phyloP scores from a whole-genome alignment of 495 filamentous ascomycete species.

The Bacidia gigantensis region DNA sequence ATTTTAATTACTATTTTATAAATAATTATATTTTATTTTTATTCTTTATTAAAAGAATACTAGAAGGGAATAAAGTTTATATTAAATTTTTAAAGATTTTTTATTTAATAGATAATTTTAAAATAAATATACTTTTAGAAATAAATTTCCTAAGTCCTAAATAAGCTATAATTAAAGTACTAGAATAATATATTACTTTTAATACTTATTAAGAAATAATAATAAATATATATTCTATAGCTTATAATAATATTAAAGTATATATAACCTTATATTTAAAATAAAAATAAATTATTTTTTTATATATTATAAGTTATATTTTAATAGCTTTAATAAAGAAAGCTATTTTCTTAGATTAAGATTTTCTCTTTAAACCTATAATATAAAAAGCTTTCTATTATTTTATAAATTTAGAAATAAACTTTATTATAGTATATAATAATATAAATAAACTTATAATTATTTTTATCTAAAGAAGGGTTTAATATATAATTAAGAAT shows the following conservation, averaged over 20 bases:
- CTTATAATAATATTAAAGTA: too few species aligned
- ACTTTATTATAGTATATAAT: slow-evolving; percentile 2
- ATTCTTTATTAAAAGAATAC: not conserved
- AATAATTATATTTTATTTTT: slow-evolving; percentile 2
- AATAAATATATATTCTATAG: too few species aligned
- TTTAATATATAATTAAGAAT: not conserved
- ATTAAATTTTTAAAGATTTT: not conserved
- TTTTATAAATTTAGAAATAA: not conserved
- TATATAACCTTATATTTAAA: not conserved
- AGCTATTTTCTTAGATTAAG: not conserved
- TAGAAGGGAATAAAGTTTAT: not conserved
- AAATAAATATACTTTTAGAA: not conserved
- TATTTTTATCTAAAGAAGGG: slow-evolving; percentile 1
- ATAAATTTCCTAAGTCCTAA: not conserved
- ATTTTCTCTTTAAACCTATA: not conserved
- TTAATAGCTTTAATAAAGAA: not conserved
- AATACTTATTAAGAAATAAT: too few species aligned
- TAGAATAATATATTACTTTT: too few species aligned
- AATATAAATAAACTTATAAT: slow-evolving; percentile 1
- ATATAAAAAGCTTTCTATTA: not conserved
- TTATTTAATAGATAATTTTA: not conserved
- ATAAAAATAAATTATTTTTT: not conserved
- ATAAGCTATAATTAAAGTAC: too few species aligned
- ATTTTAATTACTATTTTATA: not conserved
- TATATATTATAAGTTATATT: not conserved